Base-by-base conservation (phyloP, 2,329 filamentous ascomycete genomes). In the Diaporthe longicolla region DNA sequence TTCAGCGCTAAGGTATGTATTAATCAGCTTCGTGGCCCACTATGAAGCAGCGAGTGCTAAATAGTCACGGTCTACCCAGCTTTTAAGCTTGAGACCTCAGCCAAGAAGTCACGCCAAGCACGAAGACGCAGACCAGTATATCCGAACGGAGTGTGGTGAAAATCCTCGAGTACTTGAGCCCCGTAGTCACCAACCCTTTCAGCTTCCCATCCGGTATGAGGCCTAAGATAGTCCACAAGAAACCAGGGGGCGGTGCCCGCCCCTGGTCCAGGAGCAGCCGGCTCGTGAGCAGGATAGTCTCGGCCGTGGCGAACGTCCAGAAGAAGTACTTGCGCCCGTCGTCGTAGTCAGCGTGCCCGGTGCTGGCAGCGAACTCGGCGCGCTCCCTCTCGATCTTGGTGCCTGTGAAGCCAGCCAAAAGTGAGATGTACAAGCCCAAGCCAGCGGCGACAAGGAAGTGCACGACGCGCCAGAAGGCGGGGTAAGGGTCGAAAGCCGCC, bases 271-370 rank as follows among this genome's bases (percentile, higher is more conserved):
- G 80, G 77, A 95, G 91, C 81, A 93, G 94, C 32, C 93, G 87
- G 40, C 89, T 91, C 1, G 91, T 93, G 76, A 96, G 90, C 76
- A 96, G 85, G 70, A 94, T 81, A 15, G 94, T 87, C 84, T 97
- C 93, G 43, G 90, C 92, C 0, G 93, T 94, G 8, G 93, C 92
- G 80, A 96, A 97, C n/a, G 93, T 88, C 85, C 92, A 94, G 82
- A 96, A 95, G 83, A 95, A 92, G 75, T 88, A 87, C 59, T 85
- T 85, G 54, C 86, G 80, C 45, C 82, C 80, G 45, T 70, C 76
- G 66, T 72, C 40, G 55, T 74, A 73, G 73, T 72, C 69, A 61
- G 71, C 73, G 76, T 45, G 77, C 76, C 26, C 75, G 72, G 40
- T 76, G 40, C 54, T 74, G n/a, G 24, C 84, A 48, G 63, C 83